Evolutionary conservation across 331 rosid species (phyloP), one percentile per base, ranked within the genome.

Genomic region (Ulmus americana): DNA sequence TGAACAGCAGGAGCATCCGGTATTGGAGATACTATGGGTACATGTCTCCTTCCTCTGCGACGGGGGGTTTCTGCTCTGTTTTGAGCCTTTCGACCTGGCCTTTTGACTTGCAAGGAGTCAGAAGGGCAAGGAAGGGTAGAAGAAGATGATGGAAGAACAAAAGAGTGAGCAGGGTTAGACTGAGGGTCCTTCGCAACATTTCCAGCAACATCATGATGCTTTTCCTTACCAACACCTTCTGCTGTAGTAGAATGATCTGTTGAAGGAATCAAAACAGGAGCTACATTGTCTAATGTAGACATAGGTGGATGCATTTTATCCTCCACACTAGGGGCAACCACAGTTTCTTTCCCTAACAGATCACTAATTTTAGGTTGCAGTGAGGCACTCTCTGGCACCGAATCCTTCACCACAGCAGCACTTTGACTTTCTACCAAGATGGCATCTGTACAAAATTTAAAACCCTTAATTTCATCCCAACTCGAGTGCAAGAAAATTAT

Each of bases 81-180:
- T 57, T 77, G 82, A 79, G 88, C 16, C 80, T 84, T 94, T 71
- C 97, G 95, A 75, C 91, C 95, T 65, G 76, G 91, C 72, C 91
- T 79, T 85, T 76, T 87, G 60, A 74, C 77, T 48, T 88, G 83
- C 46, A 74, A 42, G 47, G 81, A 49, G 77, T 83, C 95, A 42
- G 75, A 55, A 22, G 86, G 68, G 59, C 77, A 63, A 59, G 86
- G 77, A 63, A 70, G 41, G 50, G 73, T 55, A 58, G 82, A 57
- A 53, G 78, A 92, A 76, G 81, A 69, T 53, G 74, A 66, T 48
- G 78, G 58, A 63, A 72, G 58, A 61, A 59, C 51, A 52, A 86
- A 73, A 77, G 88, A 58, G 69, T 59, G 52, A 47, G 61, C 38
- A 22, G 51, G 66, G 49, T 39, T 77, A 59, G 68, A 45, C 71